Conservation (phyloP, 2,329 filamentous ascomycete genomes). For the Hymenoscyphus fructigenus region DNA sequence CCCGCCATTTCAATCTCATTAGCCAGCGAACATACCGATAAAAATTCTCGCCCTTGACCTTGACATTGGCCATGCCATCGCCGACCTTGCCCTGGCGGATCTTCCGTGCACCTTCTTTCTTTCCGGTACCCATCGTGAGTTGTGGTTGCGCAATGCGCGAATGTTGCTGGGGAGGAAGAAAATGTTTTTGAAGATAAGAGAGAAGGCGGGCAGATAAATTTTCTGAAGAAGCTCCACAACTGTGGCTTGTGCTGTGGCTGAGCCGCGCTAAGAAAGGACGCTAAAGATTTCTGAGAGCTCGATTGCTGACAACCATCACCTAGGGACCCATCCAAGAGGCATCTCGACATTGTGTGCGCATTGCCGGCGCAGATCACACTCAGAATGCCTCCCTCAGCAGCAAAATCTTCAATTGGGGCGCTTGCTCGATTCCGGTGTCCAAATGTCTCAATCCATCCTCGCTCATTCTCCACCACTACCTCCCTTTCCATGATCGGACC, state of each 20-base stretch:
- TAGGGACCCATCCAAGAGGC: conserved; percentile 2
- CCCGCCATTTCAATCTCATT: background rate
- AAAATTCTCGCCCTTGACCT: conserved; percentile 96
- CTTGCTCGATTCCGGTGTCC: conserved; percentile 35
- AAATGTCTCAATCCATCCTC: conserved; percentile 35
- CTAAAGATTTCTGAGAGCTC: conserved; percentile 22
- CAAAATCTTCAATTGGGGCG: conserved; percentile 31
- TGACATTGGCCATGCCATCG: conserved; percentile 90
- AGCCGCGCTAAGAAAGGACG: conserved; percentile 9
- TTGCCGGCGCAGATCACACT: conserved; percentile 9
- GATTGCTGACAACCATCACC: background rate
- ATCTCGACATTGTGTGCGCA: conserved; percentile 1
- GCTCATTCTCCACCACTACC: conserved; percentile 48
- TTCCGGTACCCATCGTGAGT: conserved; percentile 75
- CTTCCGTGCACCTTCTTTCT: conserved; percentile 85
- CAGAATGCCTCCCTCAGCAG: conserved; percentile 33
- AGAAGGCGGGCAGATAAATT: conserved; percentile 21
- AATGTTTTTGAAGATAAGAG: conserved; percentile 2
- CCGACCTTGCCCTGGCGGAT: conserved; percentile 80
- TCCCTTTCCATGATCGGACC: conserved; percentile 60
- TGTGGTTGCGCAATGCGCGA: conserved; percentile 22
- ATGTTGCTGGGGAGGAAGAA: conserved; percentile 15
- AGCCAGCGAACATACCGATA: conserved; percentile 62
- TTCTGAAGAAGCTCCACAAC: conserved; percentile 19
- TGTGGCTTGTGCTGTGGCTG: conserved; percentile 25